Evolutionary conservation across 2,329 filamentous ascomycete genomes (phyloP).

Genomic region (Lasiodiplodia citricola): DNA sequence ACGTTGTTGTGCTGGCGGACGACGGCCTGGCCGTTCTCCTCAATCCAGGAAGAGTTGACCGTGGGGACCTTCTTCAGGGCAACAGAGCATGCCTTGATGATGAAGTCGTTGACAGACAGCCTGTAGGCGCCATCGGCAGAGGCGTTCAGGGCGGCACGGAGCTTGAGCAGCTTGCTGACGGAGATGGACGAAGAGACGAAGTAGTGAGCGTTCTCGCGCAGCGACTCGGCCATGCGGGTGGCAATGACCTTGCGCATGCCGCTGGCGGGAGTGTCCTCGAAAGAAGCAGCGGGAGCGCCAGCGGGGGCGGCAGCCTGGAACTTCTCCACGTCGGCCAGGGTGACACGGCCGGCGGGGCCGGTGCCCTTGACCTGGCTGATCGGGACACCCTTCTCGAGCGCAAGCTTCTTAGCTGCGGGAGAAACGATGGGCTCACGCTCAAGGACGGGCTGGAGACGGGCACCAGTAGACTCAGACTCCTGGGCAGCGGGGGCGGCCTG

Average conservation of each 20-base stretch:
- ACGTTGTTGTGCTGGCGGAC: conserved; percentile 94
- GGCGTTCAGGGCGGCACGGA: conserved; percentile 90
- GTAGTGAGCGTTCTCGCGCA: conserved; percentile 96
- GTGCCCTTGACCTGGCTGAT: conserved; percentile 83
- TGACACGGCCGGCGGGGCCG: conserved; percentile 84
- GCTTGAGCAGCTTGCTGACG: conserved; percentile 93
- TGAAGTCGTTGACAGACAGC: conserved; percentile 99
- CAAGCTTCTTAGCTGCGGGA: conserved; percentile 78
- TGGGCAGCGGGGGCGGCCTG: conserved; percentile 61
- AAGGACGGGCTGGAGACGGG: conserved; percentile 80
- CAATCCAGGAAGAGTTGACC: conserved; percentile 92
- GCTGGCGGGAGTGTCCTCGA: conserved; percentile 81
- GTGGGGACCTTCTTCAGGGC: conserved; percentile 92
- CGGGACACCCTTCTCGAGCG: conserved; percentile 81
- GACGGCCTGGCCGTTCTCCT: conserved; percentile 73
- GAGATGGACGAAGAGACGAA: conserved; percentile 92
- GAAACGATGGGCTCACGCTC: conserved; percentile 79
- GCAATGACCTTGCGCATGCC: conserved; percentile 99
- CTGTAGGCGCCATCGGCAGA: conserved; percentile 93
- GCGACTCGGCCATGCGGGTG: conserved; percentile 83
- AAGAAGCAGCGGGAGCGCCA: conserved; percentile 63
- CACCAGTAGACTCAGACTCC: conserved; percentile 75
- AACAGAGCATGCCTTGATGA: conserved; percentile 92
- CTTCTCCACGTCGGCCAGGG: conserved; percentile 92
- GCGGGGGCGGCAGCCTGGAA: conserved; percentile 61